Percentiles rank a stretch among this genome's conserved stretches.
These are phyloP conservation scores for Thecamonas trahens DNA, from an alignment of 78 protist genomes.

Conservation along the genomic window DNA sequence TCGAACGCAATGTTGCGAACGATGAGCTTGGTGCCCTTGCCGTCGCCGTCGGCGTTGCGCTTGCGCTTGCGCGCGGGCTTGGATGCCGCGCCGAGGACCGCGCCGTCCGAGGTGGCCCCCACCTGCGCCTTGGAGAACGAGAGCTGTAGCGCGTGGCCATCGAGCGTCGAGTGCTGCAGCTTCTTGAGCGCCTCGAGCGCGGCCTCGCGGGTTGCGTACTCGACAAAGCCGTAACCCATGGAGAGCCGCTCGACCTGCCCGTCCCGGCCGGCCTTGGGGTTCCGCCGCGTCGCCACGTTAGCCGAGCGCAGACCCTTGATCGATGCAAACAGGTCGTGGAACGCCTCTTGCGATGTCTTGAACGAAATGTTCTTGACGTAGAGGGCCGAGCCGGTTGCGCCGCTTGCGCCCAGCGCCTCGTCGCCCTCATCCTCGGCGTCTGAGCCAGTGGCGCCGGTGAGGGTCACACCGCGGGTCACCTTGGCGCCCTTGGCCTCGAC, in stretches of 20 bases:
- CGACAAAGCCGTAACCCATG: constrained; percentile 83
- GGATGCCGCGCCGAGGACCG: background rate
- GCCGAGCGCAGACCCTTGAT: background rate
- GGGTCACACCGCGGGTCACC: background rate
- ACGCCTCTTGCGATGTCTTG: too few relatives aligned
- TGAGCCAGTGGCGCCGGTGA: background rate
- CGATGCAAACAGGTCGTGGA: too few relatives aligned
- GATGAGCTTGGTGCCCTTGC: constrained; percentile 46
- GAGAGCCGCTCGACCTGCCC: constrained; percentile 28
- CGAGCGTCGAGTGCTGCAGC: constrained; percentile 33
- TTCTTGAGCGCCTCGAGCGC: constrained; percentile 28
- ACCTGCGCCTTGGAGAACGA: constrained; percentile 25
- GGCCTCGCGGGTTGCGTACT: constrained; percentile 18
- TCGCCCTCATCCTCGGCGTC: background rate
- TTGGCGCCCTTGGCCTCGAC: background rate
- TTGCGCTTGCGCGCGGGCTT: background rate
- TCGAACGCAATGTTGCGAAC: constrained; percentile 95
- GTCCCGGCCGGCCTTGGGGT: constrained; percentile 27
- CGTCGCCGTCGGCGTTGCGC: background rate
- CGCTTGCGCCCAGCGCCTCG: too few relatives aligned
- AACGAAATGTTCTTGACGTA: too few relatives aligned
- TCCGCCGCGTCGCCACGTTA: too few relatives aligned
- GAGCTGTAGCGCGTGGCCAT: constrained; percentile 56
- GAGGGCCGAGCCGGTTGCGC: too few relatives aligned
- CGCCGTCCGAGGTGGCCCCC: background rate